A percentile compares a stretch with the other conserved stretches of the same genome.
These are phyloP conservation scores for Ilyonectria mors-panacis DNA, from an alignment of 2,329 filamentous ascomycete species.

Conservation along the genomic window DNA sequence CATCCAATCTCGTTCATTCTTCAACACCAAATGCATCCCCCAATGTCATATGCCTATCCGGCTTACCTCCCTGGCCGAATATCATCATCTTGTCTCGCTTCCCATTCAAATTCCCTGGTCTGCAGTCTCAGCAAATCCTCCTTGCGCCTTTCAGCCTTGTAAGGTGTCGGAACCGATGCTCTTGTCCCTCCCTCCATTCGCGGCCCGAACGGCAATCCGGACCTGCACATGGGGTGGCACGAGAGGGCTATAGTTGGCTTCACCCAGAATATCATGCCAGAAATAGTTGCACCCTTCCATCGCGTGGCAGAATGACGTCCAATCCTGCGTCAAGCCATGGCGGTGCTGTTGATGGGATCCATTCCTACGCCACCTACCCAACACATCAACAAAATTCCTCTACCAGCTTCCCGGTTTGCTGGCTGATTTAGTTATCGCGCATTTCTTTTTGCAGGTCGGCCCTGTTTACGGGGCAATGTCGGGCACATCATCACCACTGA, in stretches of 20 bases:
- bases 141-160: neutral
- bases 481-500: neutral
- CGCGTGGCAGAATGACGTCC: constrained; percentile 12
- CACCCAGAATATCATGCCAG: neutral
- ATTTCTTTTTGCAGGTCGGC: neutral
- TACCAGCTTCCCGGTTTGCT: neutral
- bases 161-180: neutral
- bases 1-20: neutral
- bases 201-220: neutral
- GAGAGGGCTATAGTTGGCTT: neutral
- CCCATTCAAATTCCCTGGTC: neutral
- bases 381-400: neutral
- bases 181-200: neutral
- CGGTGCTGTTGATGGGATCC: neutral
- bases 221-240: constrained; percentile 19
- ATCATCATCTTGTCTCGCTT: neutral
- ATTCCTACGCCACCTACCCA: neutral
- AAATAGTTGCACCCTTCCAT: constrained; percentile 8
- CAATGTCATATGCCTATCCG: neutral
- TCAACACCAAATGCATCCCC: neutral
- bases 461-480: neutral
- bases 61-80: neutral
- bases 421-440: neutral
- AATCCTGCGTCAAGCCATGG: constrained; percentile 8
- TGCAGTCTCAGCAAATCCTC: neutral